Evolutionary conservation across 2,329 filamentous ascomycete species (phyloP).

Genomic region (Scorias spongiosa): DNA sequence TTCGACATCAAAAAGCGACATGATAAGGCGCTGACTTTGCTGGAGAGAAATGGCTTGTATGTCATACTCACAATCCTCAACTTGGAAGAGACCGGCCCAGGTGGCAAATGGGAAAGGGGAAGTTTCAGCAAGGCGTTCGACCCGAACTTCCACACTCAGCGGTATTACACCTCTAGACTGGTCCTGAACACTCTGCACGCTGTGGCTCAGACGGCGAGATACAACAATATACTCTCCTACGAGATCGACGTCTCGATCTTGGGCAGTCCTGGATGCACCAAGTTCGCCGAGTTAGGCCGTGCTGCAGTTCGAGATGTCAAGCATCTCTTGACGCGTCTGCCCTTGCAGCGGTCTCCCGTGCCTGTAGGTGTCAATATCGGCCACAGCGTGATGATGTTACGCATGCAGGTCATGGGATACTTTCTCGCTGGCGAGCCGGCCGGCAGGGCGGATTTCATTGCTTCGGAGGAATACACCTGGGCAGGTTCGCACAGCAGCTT

Average conservation of each 20-base stretch:
- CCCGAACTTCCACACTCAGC: neutral
- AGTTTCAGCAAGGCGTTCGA: neutral
- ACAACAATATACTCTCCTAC: neutral
- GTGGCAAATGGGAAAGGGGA: neutral
- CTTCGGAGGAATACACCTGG: neutral
- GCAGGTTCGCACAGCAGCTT: neutral
- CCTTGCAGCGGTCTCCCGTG: neutral
- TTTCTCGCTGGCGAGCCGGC: neutral
- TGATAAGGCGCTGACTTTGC: neutral
- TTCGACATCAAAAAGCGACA: neutral
- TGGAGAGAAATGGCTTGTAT: neutral
- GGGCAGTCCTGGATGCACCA: neutral
- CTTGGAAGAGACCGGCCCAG: neutral
- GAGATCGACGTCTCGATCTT: neutral
- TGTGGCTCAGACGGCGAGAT: neutral
- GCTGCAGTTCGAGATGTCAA: neutral
- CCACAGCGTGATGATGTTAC: neutral
- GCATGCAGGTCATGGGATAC: neutral
- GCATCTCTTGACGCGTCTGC: neutral
- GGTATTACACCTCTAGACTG: neutral
- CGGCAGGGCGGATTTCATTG: neutral
- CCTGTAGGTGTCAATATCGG: neutral
- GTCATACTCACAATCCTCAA: neutral
- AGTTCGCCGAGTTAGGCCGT: neutral
- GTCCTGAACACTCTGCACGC: neutral